Base-by-base conservation (phyloP, 805 yeast species). In the Cyberlindnera xishuangbannaensis region DNA sequence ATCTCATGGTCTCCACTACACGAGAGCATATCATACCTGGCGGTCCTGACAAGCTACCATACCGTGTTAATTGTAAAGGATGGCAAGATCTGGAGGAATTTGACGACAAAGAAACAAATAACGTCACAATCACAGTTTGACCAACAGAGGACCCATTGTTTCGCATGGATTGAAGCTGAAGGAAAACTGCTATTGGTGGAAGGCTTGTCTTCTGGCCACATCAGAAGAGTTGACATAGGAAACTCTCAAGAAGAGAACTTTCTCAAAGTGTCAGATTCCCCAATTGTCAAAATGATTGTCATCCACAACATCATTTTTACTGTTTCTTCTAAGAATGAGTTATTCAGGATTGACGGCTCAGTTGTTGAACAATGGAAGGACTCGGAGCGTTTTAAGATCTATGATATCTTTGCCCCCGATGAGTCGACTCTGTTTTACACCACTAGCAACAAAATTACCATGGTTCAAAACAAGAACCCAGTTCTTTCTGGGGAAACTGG, bases 1-100 rank as follows among this genome's bases (percentile, higher is more conserved):
- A 11, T 45, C 15, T 29, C 28, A 13, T 50, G 51, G 51, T 52
- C 56, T 1, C 55, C 55, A 3, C 15, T 52, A n/a, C 18, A 32
- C 12, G 12, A 35, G 17, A 34, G 41, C n/a, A 31, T 34, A 5
- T 26, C 42, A 9, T 44, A 39, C 20, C 28, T 52, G n/a, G 48
- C 50, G 1, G 12, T 48, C 2, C 28, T 50, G 17, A 52, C 55
- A 0, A 42, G 33, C 16, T 41, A 44, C n/a, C 34, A 24, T 10
- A 44, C 38, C 19, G 28, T 51, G 1, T 10, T 43, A 2, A 13
- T 52, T 1, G 14, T 48, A 6, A 41, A 40, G 16, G 41, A 46
- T 18, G 39, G 47, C 7, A 19, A 30, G 7, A 4, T 44, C 3
- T 41, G 37, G 38, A 29, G 30, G 20, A 43, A 49, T 21, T 21